phyloP scores from a whole-genome alignment of 768 basidiomycete genomes.

The Kwoniella dejecticola region DNA sequence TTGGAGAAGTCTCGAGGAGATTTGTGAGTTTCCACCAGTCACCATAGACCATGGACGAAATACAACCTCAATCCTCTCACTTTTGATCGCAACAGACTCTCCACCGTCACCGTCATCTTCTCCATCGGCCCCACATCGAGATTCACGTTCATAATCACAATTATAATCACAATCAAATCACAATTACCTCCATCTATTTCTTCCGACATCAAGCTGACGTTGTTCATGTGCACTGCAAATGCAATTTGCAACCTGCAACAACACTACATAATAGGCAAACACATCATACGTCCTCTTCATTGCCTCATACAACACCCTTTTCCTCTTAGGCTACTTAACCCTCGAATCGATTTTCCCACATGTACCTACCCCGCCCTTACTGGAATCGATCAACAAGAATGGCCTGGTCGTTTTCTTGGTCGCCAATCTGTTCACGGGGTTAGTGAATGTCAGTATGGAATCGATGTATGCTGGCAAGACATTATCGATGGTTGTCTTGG shows the following conservation, averaged over 20 bases:
- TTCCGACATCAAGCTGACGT: too few relatives aligned
- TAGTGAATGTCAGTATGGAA: slow-evolving; percentile 73
- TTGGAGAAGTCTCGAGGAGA: slow-evolving; percentile 62
- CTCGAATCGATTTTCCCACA: slow-evolving; percentile 67
- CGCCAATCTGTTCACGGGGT: slow-evolving; percentile 82
- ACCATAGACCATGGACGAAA: too few relatives aligned
- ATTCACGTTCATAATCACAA: too few relatives aligned
- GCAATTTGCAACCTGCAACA: too few relatives aligned
- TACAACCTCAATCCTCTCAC: too few relatives aligned
- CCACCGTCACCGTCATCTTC: too few relatives aligned
- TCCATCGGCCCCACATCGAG: too few relatives aligned
- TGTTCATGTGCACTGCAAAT: too few relatives aligned
- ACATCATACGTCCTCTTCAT: slow-evolving; percentile 86
- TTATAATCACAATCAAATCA: background rate
- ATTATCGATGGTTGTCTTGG: slow-evolving; percentile 66
- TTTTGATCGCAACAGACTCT: too few relatives aligned
- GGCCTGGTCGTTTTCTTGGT: slow-evolving; percentile 76
- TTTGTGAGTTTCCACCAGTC: slow-evolving; percentile 65
- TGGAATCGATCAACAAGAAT: slow-evolving; percentile 82
- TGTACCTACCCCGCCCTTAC: slow-evolving; percentile 57
- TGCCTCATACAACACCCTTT: slow-evolving; percentile 81
- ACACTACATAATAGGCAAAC: too few relatives aligned
- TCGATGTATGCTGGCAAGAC: slow-evolving; percentile 75
- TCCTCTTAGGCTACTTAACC: slow-evolving; percentile 76
- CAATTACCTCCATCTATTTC: too few relatives aligned